These are phyloP conservation scores for Paracorniculantispora psalliotae DNA, from an alignment of 2,329 filamentous ascomycete genomes.

Conservation along the genomic window DNA sequence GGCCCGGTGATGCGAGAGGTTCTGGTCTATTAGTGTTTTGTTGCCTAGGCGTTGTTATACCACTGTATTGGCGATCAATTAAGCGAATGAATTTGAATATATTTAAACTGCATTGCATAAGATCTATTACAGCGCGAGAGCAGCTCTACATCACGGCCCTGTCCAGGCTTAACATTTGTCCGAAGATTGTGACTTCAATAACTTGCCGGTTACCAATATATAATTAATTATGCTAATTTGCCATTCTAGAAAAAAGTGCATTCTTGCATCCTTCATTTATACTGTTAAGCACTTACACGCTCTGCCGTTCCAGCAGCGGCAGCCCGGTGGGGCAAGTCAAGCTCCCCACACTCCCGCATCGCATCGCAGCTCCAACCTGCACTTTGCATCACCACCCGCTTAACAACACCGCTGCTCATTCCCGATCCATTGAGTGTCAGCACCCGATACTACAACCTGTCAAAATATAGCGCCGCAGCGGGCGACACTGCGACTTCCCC, in stretches of 20 bases:
- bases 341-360: background rate
- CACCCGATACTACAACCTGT: background rate
- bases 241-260: too few relatives aligned
- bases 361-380: background rate
- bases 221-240: too few relatives aligned
- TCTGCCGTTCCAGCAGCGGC: background rate
- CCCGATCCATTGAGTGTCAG: background rate
- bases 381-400: background rate
- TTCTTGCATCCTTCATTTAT: too few relatives aligned
- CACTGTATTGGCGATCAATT: too few relatives aligned
- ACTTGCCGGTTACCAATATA: too few relatives aligned
- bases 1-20: conserved; percentile 16
- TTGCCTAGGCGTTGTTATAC: too few relatives aligned
- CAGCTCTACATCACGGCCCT: too few relatives aligned
- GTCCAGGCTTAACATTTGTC: too few relatives aligned
- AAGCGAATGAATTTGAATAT: too few relatives aligned
- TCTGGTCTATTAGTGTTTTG: background rate
- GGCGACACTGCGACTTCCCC: background rate
- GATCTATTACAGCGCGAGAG: too few relatives aligned
- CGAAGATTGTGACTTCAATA: too few relatives aligned
- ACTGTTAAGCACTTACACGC: conserved; percentile 3
- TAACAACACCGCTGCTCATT: background rate
- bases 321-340: background rate
- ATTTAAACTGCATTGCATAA: too few relatives aligned
- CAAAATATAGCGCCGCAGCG: background rate